Evolutionary conservation across 2,329 filamentous ascomycete genomes (phyloP), one percentile per base, ranked within the genome.

Genomic region (Xylaria sp.): DNA sequence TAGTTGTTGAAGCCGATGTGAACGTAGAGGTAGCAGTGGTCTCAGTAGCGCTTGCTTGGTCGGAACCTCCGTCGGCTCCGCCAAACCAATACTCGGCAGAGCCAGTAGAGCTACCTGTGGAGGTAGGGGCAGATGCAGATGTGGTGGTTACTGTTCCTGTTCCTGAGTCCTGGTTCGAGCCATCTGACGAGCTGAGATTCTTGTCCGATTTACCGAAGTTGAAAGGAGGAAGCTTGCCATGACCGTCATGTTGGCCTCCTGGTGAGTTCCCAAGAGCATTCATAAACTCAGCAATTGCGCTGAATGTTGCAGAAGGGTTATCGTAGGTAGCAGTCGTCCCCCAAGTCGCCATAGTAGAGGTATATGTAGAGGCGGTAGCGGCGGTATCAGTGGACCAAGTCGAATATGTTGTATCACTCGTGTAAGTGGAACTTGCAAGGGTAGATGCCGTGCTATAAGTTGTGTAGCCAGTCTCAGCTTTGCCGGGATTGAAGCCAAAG

Each of bases 251-350:
- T 12, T n/a, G 55, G n/a, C 52, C 25, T 15, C 25, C 50, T 55
- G 15, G 61, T 37, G 48, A 48, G 23, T 34, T 15, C 32, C 46
- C 55, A 55, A 6, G 2, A 34, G 3, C 39, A 1, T 13, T 25
- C 6, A 18, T 18, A 60, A 60, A 37, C 1, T 23, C 9, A 12
- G 6, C 23, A 32, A 18, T 12, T 44, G 3, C n/a, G 23, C 25
- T 44, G 12, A 25, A 23, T 28, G 18, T 48, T 28, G 37, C 28
- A 23, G 37, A 20, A 51, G 39, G 61, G 34, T 39, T 13, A 37
- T 50, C 28, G 25, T 66, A 39, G 15, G 46, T 60, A 23, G 50
- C 57, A 23, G 57, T 50, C 6, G 57, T 60, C n/a, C 8, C 57
- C 57, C 41, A 60, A 25, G 44, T 60, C 10, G 44, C 41, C 18